Base-by-base conservation (phyloP, 2,329 filamentous ascomycete species). In the Fusarium ramigenum region DNA sequence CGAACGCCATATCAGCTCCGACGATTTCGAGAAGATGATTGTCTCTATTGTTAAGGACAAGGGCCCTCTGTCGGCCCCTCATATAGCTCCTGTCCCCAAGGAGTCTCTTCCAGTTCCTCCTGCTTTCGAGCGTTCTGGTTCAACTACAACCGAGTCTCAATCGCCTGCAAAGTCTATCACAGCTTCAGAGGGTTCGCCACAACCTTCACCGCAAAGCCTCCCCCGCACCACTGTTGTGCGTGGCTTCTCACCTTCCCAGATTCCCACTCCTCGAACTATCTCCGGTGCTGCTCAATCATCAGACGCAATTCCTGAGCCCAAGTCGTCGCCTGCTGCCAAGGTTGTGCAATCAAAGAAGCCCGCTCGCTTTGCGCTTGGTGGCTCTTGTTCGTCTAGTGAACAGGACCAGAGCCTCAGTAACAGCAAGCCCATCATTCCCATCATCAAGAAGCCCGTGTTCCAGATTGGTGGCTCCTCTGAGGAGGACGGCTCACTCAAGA, bases 21-120 rank as follows among this genome's bases (percentile, higher is more conserved):
- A 94, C 78, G 93, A 96, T 77, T 88, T 98, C 36, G 94, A 97
- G 83, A 97, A 97, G 85, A 97, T 98, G 89, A 94, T 98, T 46
- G 90, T 93, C 63, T 94, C 92, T 43, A 98, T 98, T 63, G 96
- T 98, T 80, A 93, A 97, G 82, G 93, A 96, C 83, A 94, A 93
- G 82, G 88, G 86, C 58, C 89, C 86, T 76, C 82, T 91, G 14
- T 86, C 88, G 23, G 81, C 81, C 34, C 82, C 82, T 9, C 75
- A 78, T 9, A 68, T 74, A 50, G 69, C 78, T 37, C 74, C 78
- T 39, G 57, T 76, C 79, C 80, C 53, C 81, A 87, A 87, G 57
- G 84, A 88, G 64, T 86, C 80, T 10, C 70, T 78, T 30, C 69
- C 77, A 19, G 70, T 77, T 18, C 80, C 74, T 23, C 76, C 80